Base-by-base conservation (phyloP, 169 alveolate species). In the Babesia ovis region DNA sequence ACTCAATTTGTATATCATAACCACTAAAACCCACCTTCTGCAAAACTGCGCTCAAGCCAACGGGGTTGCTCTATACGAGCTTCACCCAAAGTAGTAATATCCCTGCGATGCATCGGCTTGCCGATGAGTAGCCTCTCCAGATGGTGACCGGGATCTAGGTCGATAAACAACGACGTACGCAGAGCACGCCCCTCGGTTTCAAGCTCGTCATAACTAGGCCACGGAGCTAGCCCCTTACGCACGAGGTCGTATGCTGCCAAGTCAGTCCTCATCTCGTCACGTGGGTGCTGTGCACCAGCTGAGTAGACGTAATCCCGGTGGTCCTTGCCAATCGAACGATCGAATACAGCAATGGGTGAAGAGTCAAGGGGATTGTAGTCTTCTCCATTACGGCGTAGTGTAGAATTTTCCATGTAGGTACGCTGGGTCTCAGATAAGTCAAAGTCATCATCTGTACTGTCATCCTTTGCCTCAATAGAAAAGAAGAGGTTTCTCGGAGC, bases 201-300 rank as follows among this genome's bases (percentile, higher is more conserved):
- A 20, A 84, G 60, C 51, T 88, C 80, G 29, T 75, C 80, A 62
- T 56, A 75, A n/a, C 77, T 73, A 32, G 93, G 93, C 93, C 93
- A 88, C 3, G 91, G 90, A 1, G 87, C 93, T 14, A 88, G 59
- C 6, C 93, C 93, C 42, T 58, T 81, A 37, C 77, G 48, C 11
- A 84, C 59, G 16, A 73, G 77, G 45, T 88, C 93, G 46, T 88
- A 88, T 51, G 77, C 93, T 4, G 93, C 84, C 32, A 88, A 50
- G 31, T 88, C 93, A 66, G 77, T 76, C 83, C 61, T 56, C 77
- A 71, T 60, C 48, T 61, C 64, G 45, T 54, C 86, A 54, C 55
- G 60, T 39, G 8, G 64, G 18, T 27, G 72, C 42, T 41, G 57
- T 29, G 32, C 5, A 37, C 81, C 53, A 12, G 66, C 39, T 18